These are phyloP conservation scores for Bonia amplexicaulis DNA, from an alignment of 176 grass and related monocot genomes.

Conservation along the genomic window DNA sequence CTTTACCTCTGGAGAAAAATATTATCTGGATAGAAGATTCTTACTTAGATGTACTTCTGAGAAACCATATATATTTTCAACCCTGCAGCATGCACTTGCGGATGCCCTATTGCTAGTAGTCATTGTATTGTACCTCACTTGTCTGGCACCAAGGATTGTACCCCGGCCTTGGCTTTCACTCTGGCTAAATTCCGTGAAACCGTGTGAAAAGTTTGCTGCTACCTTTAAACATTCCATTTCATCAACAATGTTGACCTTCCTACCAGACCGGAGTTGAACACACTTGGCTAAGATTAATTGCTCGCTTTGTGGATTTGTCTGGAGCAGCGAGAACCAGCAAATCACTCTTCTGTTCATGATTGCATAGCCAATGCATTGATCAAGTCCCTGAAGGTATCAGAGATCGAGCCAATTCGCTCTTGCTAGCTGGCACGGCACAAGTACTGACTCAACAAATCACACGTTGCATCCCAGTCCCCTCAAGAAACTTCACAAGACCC, in stretches of 20 bases:
- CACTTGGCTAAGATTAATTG: neutral
- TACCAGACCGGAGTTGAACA: neutral
- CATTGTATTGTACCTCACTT: neutral
- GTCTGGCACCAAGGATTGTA: neutral
- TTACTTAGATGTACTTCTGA: neutral
- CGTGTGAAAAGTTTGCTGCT: neutral
- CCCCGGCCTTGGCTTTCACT: neutral
- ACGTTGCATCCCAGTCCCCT: neutral
- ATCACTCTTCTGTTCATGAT: neutral
- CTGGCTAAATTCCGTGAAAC: neutral
- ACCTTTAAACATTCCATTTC: neutral
- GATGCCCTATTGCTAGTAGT: neutral
- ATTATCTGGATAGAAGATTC: neutral
- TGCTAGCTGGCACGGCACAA: neutral
- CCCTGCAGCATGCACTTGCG: neutral
- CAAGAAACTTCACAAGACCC: slow-evolving; percentile 4
- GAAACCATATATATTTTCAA: neutral
- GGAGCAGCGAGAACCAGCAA: neutral
- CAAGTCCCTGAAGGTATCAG: neutral
- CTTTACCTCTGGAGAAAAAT: neutral
- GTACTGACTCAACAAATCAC: neutral
- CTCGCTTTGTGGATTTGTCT: neutral
- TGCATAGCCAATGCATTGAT: neutral
- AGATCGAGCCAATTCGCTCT: neutral
- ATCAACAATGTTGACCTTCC: neutral